Conservation (phyloP, 1,284 basidiomycete species). For the Marasmius fiardii region DNA sequence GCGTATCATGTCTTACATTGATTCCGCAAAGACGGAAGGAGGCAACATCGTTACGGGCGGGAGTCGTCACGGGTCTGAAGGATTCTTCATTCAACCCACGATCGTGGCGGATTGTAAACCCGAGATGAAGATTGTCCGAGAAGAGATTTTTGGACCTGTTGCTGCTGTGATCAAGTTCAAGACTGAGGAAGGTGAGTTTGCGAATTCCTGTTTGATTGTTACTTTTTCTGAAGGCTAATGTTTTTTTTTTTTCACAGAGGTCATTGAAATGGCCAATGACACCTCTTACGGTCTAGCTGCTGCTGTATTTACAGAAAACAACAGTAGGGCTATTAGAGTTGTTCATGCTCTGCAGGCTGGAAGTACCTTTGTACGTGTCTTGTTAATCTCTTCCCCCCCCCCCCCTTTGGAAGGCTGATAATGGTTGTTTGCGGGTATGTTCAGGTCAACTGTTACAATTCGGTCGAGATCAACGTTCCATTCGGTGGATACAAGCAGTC, state of each 20-base stretch:
- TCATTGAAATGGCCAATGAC: slow-evolving; percentile 76
- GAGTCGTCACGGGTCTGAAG: slow-evolving; percentile 67
- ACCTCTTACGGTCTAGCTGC: slow-evolving; percentile 80
- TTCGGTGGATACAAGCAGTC: slow-evolving; percentile 82
- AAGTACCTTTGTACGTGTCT: slow-evolving; percentile 51
- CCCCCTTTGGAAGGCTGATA: too few relatives aligned
- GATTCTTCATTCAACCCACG: slow-evolving; percentile 75
- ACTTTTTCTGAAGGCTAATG: neutral
- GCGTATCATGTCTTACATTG: slow-evolving; percentile 84
- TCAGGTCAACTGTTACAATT: slow-evolving; percentile 65
- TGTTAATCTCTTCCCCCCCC: neutral
- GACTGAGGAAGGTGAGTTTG: slow-evolving; percentile 42
- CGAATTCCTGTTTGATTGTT: slow-evolving; percentile 1
- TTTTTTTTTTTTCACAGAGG: slow-evolving; percentile 33
- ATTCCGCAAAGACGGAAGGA: slow-evolving; percentile 79
- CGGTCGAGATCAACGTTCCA: slow-evolving; percentile 52
- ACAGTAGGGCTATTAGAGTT: slow-evolving; percentile 63
- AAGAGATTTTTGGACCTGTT: slow-evolving; percentile 91
- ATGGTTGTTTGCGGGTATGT: neutral
- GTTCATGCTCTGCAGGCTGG: slow-evolving; percentile 73
- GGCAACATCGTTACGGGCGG: slow-evolving; percentile 81
- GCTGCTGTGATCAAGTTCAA: slow-evolving; percentile 70
- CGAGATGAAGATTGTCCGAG: slow-evolving; percentile 81
- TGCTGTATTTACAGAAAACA: slow-evolving; percentile 73
- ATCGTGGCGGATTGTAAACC: slow-evolving; percentile 77